A percentile compares a stretch with the other conserved stretches of the same genome.
These are phyloP conservation scores for Penicillium lividum DNA, from an alignment of 495 filamentous ascomycete genomes.

Conservation along the genomic window DNA sequence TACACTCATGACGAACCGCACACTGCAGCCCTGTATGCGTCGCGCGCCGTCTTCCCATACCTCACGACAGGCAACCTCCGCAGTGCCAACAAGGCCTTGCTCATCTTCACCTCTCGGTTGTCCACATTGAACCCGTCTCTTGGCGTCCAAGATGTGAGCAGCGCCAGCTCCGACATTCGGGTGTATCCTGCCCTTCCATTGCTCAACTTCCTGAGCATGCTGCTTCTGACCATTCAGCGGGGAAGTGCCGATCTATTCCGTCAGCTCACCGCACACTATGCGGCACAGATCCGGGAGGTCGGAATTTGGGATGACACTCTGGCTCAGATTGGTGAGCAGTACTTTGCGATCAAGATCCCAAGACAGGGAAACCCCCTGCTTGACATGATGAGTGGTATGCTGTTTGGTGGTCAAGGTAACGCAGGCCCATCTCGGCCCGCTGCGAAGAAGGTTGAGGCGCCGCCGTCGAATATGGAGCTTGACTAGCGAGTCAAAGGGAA, in stretches of 20 bases:
- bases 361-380: constrained; percentile 84
- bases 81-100: constrained; percentile 78
- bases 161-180: constrained; percentile 67
- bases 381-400: constrained; percentile 96
- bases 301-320: constrained; percentile 80
- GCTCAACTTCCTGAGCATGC: constrained; percentile 85
- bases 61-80: constrained; percentile 87
- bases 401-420: constrained; percentile 64
- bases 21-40: constrained; percentile 85
- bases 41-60: constrained; percentile 88
- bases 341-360: constrained; percentile 92
- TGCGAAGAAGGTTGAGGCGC: constrained; percentile 49
- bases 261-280: constrained; percentile 80
- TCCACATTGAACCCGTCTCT: constrained; percentile 67
- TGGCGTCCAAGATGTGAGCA: constrained; percentile 78
- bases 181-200: constrained; percentile 85
- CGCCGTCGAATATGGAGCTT: constrained; percentile 54
- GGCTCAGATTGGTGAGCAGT: constrained; percentile 90
- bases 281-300: constrained; percentile 69
- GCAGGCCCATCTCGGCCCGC: constrained; percentile 34
- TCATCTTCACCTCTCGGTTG: constrained; percentile 76
- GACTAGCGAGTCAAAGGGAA: constrained; percentile 38
- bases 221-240: constrained; percentile 81
- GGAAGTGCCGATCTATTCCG: constrained; percentile 79
- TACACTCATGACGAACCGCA: constrained; percentile 86